phyloP scores from a whole-genome alignment of 2,329 filamentous ascomycete species.

The Geosmithia morbida region DNA sequence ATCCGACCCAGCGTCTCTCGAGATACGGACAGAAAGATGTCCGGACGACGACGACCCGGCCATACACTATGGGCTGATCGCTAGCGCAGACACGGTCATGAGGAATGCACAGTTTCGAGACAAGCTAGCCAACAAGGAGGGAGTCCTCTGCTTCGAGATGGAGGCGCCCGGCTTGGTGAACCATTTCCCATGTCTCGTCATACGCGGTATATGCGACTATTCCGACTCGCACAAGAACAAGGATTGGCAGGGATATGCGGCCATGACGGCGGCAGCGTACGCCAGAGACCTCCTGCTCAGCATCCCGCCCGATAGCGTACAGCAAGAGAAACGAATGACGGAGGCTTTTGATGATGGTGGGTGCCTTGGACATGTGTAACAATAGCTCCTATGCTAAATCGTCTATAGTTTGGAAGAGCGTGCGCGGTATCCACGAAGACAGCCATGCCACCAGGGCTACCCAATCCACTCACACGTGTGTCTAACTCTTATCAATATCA shows the following conservation, averaged over 20 bases:
- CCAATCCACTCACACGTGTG: too few relatives aligned
- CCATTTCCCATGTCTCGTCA: constrained; percentile 12
- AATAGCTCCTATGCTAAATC: too few relatives aligned
- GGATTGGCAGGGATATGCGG: constrained; percentile 12
- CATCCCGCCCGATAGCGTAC: neutral
- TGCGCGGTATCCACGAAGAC: too few relatives aligned
- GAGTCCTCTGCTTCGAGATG: constrained; percentile 3
- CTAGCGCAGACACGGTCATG: constrained; percentile 4
- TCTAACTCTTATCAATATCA: too few relatives aligned
- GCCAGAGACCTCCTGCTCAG: constrained; percentile 7
- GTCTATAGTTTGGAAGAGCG: too few relatives aligned
- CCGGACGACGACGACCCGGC: too few relatives aligned
- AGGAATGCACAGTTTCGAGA: neutral
- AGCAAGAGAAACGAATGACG: neutral
- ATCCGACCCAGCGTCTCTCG: too few relatives aligned
- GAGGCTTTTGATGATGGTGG: neutral
- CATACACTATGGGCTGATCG: constrained; percentile 5
- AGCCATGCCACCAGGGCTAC: too few relatives aligned
- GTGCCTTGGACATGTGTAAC: neutral
- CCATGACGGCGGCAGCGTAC: constrained; percentile 11
- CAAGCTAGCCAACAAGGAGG: neutral
- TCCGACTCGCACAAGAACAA: constrained; percentile 15
- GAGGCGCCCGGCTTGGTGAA: constrained; percentile 6
- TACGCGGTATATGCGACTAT: constrained; percentile 18
- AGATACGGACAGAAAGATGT: neutral